Percentiles rank a stretch among this genome's conserved stretches.
Evolutionary conservation across 805 yeast genomes (phyloP).

Genomic region (Sugiyamaella mastotermitis): DNA sequence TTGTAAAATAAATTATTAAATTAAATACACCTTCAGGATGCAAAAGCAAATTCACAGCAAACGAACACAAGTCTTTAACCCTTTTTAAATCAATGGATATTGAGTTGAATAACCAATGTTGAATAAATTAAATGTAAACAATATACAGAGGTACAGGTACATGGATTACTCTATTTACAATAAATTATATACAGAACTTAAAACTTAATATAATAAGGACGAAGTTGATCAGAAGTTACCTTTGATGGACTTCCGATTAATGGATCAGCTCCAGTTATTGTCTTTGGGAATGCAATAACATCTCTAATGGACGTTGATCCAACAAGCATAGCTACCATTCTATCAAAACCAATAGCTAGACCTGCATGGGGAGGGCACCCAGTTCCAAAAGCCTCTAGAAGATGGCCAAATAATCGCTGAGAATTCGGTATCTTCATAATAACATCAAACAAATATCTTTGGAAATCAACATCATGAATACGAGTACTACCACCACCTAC

Average conservation of each 20-base stretch:
- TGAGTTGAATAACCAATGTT: no score
- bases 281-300: constrained; percentile 95
- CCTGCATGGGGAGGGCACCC: constrained; percentile 99
- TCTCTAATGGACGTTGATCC: constrained; percentile 77
- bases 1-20: no score
- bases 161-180: no score
- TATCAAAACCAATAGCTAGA: constrained; percentile 88
- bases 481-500: constrained; percentile 97
- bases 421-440: constrained; percentile 56
- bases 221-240: constrained; percentile 47
- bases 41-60: no score
- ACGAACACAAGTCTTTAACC: no score
- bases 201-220: constrained; percentile 53
- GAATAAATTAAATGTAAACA: no score
- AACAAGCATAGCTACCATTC: constrained; percentile 86
- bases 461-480: constrained; percentile 80
- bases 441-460: constrained; percentile 60
- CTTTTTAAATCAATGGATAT: no score
- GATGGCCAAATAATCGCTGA: constrained; percentile 72
- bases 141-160: no score
- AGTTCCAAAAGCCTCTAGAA: constrained; percentile 69
- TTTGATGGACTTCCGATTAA: constrained; percentile 81
- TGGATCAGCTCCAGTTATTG: constrained; percentile 78
- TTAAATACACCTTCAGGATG: no score
- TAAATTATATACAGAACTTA: no score